Evolutionary conservation across 805 yeast genomes (phyloP), one percentile per base, ranked within the genome.

Genomic region (Candida arabinofermentans): DNA sequence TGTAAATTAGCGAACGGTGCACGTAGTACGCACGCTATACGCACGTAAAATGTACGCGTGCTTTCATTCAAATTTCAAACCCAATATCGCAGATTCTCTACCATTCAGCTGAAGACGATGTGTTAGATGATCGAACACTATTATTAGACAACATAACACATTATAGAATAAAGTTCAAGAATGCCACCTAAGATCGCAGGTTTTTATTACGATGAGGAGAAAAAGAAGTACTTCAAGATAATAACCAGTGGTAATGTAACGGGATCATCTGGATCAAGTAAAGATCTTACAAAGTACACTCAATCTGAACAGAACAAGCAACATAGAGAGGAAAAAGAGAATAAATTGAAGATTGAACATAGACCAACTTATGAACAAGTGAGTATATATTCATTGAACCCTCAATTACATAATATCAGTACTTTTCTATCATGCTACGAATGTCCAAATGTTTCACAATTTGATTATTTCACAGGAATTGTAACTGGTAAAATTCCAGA

Each of bases 121-220:
- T n/a, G n/a, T n/a, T n/a, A n/a, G n/a, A n/a, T n/a, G n/a, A n/a
- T n/a, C n/a, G n/a, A n/a, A n/a, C n/a, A n/a, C n/a, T n/a, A n/a
- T n/a, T n/a, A n/a, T n/a, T n/a, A n/a, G n/a, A n/a, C n/a, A n/a
- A n/a, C n/a, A n/a, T n/a, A n/a, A n/a, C n/a, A n/a, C n/a, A n/a
- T n/a, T n/a, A n/a, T n/a, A n/a, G n/a, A n/a, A n/a, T n/a, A n/a
- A n/a, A n/a, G 32, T 29, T n/a, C 9, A 12, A 23, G 10, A 13
- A 38, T 38, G 37, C 37, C 41, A 3, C 41, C 37, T 8, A 38
- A 47, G 16, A 34, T 50, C 13, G 54, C 57, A 12, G 58, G 58
- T 2, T 50, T 49, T 34, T 47, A 48, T 36, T 54, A 40, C 37
- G 58, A 54, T 32, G 47, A 44, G 18, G 46, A 41, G 21, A 45